These are phyloP conservation scores for Trichoderma arundinaceum DNA, from an alignment of 2,329 filamentous ascomycete genomes.

Conservation along the genomic window DNA sequence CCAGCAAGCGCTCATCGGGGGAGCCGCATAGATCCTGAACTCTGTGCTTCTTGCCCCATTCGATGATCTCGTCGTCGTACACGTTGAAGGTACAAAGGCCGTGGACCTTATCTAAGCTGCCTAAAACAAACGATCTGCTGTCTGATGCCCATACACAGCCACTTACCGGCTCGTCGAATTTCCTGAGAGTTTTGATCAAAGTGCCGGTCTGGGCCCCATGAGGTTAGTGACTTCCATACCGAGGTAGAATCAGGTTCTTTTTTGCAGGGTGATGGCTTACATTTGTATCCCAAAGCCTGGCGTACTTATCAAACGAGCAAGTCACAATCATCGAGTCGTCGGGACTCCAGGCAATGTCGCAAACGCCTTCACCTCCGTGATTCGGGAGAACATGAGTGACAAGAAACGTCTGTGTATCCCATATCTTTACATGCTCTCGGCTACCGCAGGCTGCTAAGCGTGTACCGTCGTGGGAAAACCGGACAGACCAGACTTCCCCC, in stretches of 20 bases:
- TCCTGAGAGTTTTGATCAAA: constrained; percentile 66
- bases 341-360: constrained; percentile 88
- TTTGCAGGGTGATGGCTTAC: constrained; percentile 53
- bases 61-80: constrained; percentile 64
- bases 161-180: constrained; percentile 84
- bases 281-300: constrained; percentile 74
- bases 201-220: constrained; percentile 60
- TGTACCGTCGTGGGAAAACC: constrained; percentile 86
- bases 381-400: constrained; percentile 66
- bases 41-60: constrained; percentile 73
- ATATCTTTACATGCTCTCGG: constrained; percentile 78
- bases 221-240: not conserved
- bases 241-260: not conserved
- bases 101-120: constrained; percentile 70
- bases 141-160: constrained; percentile 89
- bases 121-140: constrained; percentile 77
- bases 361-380: constrained; percentile 68
- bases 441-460: constrained; percentile 82
- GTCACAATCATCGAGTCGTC: constrained; percentile 86
- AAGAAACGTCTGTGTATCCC: constrained; percentile 74
- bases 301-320: constrained; percentile 76
- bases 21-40: constrained; percentile 87
- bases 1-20: constrained; percentile 76
- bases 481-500: constrained; percentile 89
- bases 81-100: constrained; percentile 75